Base-by-base conservation (phyloP, 768 basidiomycete genomes). In the Wakefieldia striispora region DNA sequence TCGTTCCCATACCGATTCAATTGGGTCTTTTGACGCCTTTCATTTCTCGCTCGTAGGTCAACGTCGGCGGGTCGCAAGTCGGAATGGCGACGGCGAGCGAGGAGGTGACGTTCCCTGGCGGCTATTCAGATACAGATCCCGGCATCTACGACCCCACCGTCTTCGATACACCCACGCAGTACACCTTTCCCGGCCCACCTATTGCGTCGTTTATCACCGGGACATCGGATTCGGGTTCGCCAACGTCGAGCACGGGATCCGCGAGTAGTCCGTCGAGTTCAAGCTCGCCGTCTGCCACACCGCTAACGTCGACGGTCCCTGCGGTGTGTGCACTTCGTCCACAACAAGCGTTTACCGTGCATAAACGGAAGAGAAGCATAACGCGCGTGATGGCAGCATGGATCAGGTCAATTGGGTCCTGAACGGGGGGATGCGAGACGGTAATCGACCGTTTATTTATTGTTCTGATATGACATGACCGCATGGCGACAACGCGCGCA, bases 51-150 rank as follows among this genome's bases (percentile, higher is more conserved):
- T 12, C 41, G 6, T 77, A 83, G 66, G 62, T 86, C 53, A 69
- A 62, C 34, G 65, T 91, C 33, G 68, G 74, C 2, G 86, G 88
- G 11, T 75, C 70, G 43, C 75, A 75, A 39, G 75, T 73, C 1
- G 83, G 78, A 13, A 63, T 53, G 2, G 82, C 84, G 3, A 58
- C 63, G 0, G 20, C 66, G 4, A 67, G 60, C 51, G 79, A 84
- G 42, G 79, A 82, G 29, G 86, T 86, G 35, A 72, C 68, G 31
- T 73, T 91, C 50, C 89, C 89, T 1, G 88, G 88, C 20, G 88
- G 79, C 16, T 91, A 91, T 70, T 75, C 63, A 21, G 83, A 86
- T 62, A 73, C 59, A 31, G 86, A 90, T 56, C 81, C 87, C 4
- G 88, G 88, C 40, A 84, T 91, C 63, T 79, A 80, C 50, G 80